Percentiles rank a stretch among this genome's conserved stretches.
Conservation (phyloP, 2,329 filamentous ascomycete species). For the Alternaria viburni region DNA sequence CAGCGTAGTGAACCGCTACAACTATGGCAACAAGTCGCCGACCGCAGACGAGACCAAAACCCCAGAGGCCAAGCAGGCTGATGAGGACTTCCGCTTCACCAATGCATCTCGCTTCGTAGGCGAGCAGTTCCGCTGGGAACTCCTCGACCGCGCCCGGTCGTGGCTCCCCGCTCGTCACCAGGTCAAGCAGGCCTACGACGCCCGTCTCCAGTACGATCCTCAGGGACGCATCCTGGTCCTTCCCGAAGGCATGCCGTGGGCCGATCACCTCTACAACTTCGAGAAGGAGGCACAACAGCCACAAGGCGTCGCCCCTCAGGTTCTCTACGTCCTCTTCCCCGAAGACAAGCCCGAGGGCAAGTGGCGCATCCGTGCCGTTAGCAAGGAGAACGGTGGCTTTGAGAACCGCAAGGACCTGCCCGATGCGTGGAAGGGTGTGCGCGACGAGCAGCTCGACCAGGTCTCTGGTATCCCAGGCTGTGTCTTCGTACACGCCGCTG, state of each 20-base stretch:
- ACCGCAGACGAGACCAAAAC: constrained; percentile 35
- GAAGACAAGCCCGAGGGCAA: constrained; percentile 78
- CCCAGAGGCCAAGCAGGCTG: constrained; percentile 62
- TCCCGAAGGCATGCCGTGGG: constrained; percentile 83
- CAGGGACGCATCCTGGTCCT: constrained; percentile 83
- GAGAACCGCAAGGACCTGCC: constrained; percentile 90
- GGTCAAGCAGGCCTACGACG: constrained; percentile 76
- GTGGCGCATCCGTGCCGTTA: constrained; percentile 95
- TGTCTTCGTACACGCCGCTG: constrained; percentile 91
- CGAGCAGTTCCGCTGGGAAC: constrained; percentile 81
- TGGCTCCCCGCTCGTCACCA: constrained; percentile 89
- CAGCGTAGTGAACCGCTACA: constrained; percentile 84
- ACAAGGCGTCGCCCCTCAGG: constrained; percentile 58
- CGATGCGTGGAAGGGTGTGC: constrained; percentile 87
- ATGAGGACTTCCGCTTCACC: constrained; percentile 82
- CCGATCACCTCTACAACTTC: constrained; percentile 90
- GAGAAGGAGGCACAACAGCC: constrained; percentile 64
- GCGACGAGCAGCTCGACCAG: constrained; percentile 82
- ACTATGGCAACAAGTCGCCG: constrained; percentile 66
- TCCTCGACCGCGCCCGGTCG: constrained; percentile 74
- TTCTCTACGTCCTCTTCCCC: constrained; percentile 89
- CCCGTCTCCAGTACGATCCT: constrained; percentile 70
- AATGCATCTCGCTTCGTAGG: constrained; percentile 83
- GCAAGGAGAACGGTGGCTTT: constrained; percentile 83
- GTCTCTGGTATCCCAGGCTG: constrained; percentile 73